phyloP scores from a whole-genome alignment of 1,284 basidiomycete genomes.

The Cryptococcus sp. region DNA sequence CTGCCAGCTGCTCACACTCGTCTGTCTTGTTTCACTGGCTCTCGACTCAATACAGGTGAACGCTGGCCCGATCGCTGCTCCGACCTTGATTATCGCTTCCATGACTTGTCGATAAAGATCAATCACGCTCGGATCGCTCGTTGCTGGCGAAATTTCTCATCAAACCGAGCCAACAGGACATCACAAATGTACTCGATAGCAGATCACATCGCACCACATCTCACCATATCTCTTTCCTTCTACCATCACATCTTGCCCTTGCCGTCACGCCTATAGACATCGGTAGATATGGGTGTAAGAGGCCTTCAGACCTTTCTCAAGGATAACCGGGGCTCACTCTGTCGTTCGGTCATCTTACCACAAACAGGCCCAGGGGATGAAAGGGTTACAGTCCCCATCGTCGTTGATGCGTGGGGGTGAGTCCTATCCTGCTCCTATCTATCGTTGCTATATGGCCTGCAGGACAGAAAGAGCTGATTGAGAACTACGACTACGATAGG shows the following conservation, averaged over 20 bases:
- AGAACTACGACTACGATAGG: constrained; percentile 54
- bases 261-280: too few relatives aligned
- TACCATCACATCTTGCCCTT: too few relatives aligned
- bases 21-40: background rate
- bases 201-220: too few relatives aligned
- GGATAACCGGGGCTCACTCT: constrained; percentile 67
- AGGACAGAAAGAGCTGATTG: background rate
- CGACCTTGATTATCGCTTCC: too few relatives aligned
- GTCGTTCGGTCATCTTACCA: constrained; percentile 58
- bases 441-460: background rate
- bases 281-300: constrained; percentile 77
- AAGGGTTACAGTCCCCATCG: constrained; percentile 55
- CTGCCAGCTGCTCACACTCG: background rate
- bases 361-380: constrained; percentile 13
- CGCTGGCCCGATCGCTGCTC: too few relatives aligned
- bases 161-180: too few relatives aligned
- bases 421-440: constrained; percentile 45
- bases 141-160: too few relatives aligned
- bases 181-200: too few relatives aligned
- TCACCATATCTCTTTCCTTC: too few relatives aligned
- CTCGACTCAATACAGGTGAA: too few relatives aligned
- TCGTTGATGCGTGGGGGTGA: constrained; percentile 88
- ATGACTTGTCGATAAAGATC: too few relatives aligned
- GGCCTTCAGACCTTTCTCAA: constrained; percentile 76
- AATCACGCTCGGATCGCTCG: too few relatives aligned